phyloP scores from a whole-genome alignment of 768 basidiomycete species.

The Hygrocybe punicea region DNA sequence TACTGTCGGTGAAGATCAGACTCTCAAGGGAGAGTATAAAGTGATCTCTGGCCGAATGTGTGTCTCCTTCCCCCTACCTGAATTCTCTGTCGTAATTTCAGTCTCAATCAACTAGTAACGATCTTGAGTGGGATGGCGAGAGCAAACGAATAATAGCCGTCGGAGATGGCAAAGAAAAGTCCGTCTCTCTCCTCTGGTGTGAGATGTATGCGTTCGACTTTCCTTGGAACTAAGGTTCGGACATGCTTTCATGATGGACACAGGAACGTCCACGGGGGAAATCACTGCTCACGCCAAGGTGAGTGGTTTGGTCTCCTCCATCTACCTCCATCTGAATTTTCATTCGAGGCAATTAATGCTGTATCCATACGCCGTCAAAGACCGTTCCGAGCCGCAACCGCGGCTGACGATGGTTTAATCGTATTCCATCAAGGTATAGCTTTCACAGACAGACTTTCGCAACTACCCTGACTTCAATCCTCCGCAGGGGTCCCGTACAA shows the following conservation, averaged over 20 bases:
- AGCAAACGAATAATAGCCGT: constrained; percentile 94
- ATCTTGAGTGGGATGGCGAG: constrained; percentile 95
- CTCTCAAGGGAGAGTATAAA: constrained; percentile 77
- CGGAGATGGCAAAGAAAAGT: constrained; percentile 91
- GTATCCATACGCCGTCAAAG: constrained; percentile 84
- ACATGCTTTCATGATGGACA: constrained; percentile 79
- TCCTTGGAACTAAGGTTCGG: constrained; percentile 56
- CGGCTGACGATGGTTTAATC: constrained; percentile 77
- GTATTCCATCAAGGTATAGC: constrained; percentile 73
- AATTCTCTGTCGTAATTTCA: not conserved
- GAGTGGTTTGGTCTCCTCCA: not conserved
- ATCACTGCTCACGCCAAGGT: constrained; percentile 90
- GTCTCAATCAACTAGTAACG: constrained; percentile 55
- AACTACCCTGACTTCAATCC: not conserved
- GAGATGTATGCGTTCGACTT: not conserved
- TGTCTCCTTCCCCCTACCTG: constrained; percentile 19
- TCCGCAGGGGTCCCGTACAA: constrained; percentile 79
- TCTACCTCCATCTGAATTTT: not conserved
- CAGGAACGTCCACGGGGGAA: constrained; percentile 81
- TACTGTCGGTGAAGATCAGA: constrained; percentile 77
- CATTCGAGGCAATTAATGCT: constrained; percentile 74
- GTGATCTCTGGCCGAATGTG: constrained; percentile 73
- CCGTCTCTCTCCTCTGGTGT: constrained; percentile 10
- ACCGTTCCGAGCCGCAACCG: constrained; percentile 88
- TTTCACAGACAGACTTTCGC: not conserved